Evolutionary conservation across 257 asterid genomes (phyloP), one percentile per base, ranked within the genome.

Genomic region (Primulina tabacum): DNA sequence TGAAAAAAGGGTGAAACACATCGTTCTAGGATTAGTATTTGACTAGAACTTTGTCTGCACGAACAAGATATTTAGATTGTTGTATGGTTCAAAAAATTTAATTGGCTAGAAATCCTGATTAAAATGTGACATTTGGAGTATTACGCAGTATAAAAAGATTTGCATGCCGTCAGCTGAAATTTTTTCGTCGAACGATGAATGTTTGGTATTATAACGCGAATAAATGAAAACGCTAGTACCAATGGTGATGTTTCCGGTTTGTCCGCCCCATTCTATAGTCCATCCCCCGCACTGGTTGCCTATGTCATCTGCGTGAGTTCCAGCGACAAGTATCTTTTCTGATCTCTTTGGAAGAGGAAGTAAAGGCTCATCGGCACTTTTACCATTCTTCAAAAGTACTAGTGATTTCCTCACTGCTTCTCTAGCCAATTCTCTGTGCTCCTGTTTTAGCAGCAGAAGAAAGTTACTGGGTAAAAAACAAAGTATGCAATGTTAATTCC

Each of bases 231-330:
- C 12, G 56, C 56, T 50, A 16, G 6, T 81, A 85, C 88, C 88
- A n/a, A 74, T 60, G 47, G 83, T 88, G n/a, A 56, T 76, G 71
- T 82, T 85, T 73, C 88, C 95, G 0, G 67, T 33, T 17, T 69
- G 74, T 32, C 87, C 95, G 71, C 71, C 82, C 91, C 91, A 88
- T 63, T 78, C 76, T 28, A 88, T 85, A 10, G 89, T 80, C 87
- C 85, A 85, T 21, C 95, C 91, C 40, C 91, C 91, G 72, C 91
- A 83, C 56, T 88, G 95, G 70, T 71, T 71, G 20, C 91, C 92
- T 24, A 85, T 76, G 76, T 87, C 71, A 73, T 85, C 75, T 2
- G 87, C 89, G 77, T 87, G 87, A 58, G 78, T 68, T 40, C 91
- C 91, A 0, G 89, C 84, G 53, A 88, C 89, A 21, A 85, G 80